Evolutionary conservation across 1,139 yeast species (phyloP).

Genomic region (Yamadazyma oceani): DNA sequence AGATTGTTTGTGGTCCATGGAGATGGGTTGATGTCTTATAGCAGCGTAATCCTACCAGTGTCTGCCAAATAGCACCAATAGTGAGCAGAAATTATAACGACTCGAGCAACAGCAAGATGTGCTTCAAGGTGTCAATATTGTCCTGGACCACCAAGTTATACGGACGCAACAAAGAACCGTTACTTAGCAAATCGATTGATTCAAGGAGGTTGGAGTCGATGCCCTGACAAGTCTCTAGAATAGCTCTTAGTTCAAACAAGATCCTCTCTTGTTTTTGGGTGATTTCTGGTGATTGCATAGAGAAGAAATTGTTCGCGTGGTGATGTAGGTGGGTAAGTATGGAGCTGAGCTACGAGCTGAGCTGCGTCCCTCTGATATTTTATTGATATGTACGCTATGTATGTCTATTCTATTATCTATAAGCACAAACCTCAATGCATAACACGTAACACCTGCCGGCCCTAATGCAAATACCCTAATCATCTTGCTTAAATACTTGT

Average conservation of each 20-base stretch:
- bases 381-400: too few species aligned
- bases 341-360: too few species aligned
- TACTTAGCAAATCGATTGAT: conserved; percentile 22
- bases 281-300: background rate
- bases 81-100: background rate
- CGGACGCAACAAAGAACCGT: conserved; percentile 6
- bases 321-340: too few species aligned
- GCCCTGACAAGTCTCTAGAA: conserved; percentile 29
- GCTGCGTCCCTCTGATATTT: too few species aligned
- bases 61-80: too few species aligned
- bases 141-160: conserved; percentile 12
- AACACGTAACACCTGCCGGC: too few species aligned
- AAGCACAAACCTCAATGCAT: too few species aligned
- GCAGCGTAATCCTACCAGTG: too few species aligned
- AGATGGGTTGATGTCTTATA: background rate
- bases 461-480: too few species aligned
- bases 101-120: conserved; percentile 10
- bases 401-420: background rate
- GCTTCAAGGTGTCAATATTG: conserved; percentile 9
- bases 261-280: conserved; percentile 23
- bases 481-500: conserved; percentile 18
- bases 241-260: conserved; percentile 33
- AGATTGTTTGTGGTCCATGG: conserved; percentile 31
- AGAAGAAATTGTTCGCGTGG: background rate
- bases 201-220: conserved; percentile 30